Percentiles rank a stretch among this genome's conserved stretches.
Conservation (phyloP, 2,329 filamentous ascomycete species). For the Diplodia seriata region DNA sequence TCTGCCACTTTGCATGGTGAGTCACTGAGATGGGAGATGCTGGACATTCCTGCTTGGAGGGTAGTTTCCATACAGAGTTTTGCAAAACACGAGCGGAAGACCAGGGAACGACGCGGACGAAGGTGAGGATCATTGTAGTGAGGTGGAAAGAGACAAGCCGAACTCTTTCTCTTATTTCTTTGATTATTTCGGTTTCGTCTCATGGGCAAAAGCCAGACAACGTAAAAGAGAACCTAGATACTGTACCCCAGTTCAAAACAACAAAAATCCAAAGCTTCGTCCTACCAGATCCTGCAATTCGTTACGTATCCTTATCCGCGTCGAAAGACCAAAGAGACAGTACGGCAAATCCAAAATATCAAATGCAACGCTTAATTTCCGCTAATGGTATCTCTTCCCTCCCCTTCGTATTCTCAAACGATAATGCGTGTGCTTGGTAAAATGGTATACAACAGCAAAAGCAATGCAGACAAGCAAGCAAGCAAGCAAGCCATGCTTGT, state of each 20-base stretch:
- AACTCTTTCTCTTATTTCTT: not conserved
- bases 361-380: not conserved
- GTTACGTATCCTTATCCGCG: not conserved
- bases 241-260: not conserved
- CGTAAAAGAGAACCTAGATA: not conserved
- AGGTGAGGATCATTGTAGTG: not conserved
- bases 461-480: not conserved
- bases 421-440: not conserved
- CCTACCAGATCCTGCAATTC: not conserved
- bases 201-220: not conserved
- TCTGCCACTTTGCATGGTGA: too few species aligned
- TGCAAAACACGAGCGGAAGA: too few species aligned
- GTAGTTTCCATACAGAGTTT: too few species aligned
- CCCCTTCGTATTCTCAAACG: not conserved
- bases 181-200: not conserved
- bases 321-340: too few species aligned
- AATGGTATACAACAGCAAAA: conserved; percentile 23
- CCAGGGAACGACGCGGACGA: too few species aligned
- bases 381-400: not conserved
- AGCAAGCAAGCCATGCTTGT: conserved; percentile 1
- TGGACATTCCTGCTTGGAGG: too few species aligned
- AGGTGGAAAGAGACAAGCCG: not conserved
- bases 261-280: not conserved
- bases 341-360: not conserved
- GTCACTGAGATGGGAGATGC: too few species aligned